A percentile compares a stretch with the other conserved stretches of the same genome.
Conservation (phyloP, 768 basidiomycete species). For the Sporobolomyces phaffii region DNA sequence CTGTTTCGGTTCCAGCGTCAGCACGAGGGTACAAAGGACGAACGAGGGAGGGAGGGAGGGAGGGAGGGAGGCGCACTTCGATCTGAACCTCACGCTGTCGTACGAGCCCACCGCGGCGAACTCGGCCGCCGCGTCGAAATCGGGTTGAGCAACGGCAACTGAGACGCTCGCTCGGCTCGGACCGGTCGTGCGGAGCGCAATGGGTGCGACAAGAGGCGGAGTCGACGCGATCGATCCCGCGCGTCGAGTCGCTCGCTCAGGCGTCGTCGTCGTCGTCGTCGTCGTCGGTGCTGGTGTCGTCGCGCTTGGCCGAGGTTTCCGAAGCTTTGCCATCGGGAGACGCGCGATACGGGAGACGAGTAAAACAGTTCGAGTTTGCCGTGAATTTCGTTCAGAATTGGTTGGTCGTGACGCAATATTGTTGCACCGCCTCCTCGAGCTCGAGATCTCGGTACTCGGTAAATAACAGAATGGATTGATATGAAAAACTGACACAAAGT, state of each 20-base stretch:
- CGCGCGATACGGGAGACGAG: neutral
- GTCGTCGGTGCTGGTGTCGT: neutral
- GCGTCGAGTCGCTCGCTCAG: neutral
- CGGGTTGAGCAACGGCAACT: neutral
- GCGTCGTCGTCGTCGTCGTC: too few species aligned
- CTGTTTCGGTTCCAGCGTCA: neutral
- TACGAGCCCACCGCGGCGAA: too few species aligned
- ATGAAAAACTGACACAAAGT: conserved; percentile 42
- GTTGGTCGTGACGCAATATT: neutral
- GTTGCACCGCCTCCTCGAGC: neutral
- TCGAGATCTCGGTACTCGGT: too few species aligned
- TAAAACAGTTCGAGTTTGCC: neutral
- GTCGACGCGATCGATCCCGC: neutral
- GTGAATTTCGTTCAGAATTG: neutral
- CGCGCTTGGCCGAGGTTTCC: conserved; percentile 1
- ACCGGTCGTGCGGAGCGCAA: neutral
- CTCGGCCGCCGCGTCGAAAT: neutral
- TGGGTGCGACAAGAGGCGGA: neutral
- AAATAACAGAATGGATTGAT: conserved; percentile 6
- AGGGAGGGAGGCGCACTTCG: too few species aligned
- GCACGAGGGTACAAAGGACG: too few species aligned
- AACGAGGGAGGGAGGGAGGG: too few species aligned
- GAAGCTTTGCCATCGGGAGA: neutral
- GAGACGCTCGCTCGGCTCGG: neutral
- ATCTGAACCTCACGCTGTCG: too few species aligned